Evolutionary conservation across 2,329 filamentous ascomycete genomes (phyloP).

Genomic region (Ophiosphaerella korrae): DNA sequence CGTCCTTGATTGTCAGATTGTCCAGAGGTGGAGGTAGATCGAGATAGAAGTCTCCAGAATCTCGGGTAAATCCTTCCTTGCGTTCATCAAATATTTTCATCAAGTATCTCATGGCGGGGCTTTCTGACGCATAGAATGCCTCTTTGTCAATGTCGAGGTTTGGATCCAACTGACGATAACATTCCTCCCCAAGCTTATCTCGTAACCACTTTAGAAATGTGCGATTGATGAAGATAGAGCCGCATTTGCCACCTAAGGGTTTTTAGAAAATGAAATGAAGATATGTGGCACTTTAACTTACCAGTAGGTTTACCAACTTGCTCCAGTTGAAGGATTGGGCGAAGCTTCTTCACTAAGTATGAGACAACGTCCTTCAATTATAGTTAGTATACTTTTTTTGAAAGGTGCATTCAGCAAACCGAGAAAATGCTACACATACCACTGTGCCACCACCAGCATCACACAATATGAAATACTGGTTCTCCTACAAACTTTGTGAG

Average conservation of each 20-base stretch:
- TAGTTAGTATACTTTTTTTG: background rate
- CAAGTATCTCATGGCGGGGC: constrained; percentile 21
- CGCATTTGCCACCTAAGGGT: constrained; percentile 21
- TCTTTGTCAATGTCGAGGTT: constrained; percentile 18
- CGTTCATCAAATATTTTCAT: constrained; percentile 25
- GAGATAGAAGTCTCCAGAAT: constrained; percentile 18
- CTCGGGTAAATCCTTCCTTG: constrained; percentile 19
- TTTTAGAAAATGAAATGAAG: background rate
- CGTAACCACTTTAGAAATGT: constrained; percentile 33
- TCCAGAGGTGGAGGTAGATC: constrained; percentile 23
- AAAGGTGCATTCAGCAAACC: too few species aligned
- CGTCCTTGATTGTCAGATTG: constrained; percentile 15
- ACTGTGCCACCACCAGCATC: constrained; percentile 29
- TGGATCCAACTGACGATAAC: constrained; percentile 26
- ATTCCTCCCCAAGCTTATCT: constrained; percentile 16
- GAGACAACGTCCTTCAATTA: constrained; percentile 24
- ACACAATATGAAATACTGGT: constrained; percentile 21
- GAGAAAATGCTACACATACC: constrained; percentile 3
- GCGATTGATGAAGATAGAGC: constrained; percentile 31
- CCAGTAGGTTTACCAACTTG: constrained; percentile 18
- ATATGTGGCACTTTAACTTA: background rate
- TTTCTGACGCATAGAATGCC: constrained; percentile 22
- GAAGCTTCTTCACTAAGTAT: constrained; percentile 19
- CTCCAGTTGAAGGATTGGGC: constrained; percentile 18
- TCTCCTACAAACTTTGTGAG: background rate